These are phyloP conservation scores for Ophiostoma himal-ulmi DNA, from an alignment of 2,329 filamentous ascomycete genomes.

Conservation along the genomic window DNA sequence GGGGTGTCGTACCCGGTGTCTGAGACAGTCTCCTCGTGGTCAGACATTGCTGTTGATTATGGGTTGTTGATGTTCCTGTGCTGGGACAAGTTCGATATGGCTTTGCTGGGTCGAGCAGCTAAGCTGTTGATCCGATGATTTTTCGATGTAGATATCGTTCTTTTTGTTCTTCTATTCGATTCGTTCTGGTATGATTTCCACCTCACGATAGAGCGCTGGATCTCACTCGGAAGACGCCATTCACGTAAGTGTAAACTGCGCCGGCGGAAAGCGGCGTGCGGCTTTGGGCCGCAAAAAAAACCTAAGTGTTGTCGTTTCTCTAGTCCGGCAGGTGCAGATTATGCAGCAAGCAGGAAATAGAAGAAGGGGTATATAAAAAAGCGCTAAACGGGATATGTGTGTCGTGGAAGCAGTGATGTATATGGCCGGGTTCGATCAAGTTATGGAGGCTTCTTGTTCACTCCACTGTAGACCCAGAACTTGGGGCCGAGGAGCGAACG, in stretches of 20 bases:
- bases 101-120: not conserved
- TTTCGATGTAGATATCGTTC: not conserved
- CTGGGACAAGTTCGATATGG: constrained; percentile 1
- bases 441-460: constrained; percentile 98
- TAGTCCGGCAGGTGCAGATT: constrained; percentile 16
- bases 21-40: constrained; percentile 54
- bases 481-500: constrained; percentile 89
- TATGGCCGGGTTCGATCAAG: constrained; percentile 38
- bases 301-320: constrained; percentile 19
- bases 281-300: constrained; percentile 24
- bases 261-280: constrained; percentile 28
- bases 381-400: constrained; percentile 11
- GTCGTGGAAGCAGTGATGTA: constrained; percentile 11
- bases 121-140: not conserved
- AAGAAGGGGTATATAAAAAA: constrained; percentile 13
- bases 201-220: constrained; percentile 25
- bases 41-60: constrained; percentile 49
- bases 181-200: constrained; percentile 18
- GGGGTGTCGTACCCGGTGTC: constrained; percentile 66
- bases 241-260: constrained; percentile 24
- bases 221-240: constrained; percentile 27
- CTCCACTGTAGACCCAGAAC: constrained; percentile 91
- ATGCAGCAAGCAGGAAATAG: constrained; percentile 17
- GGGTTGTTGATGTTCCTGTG: constrained; percentile 29
- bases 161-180: constrained; percentile 1